Evolutionary conservation across 768 basidiomycete species (phyloP).

Genomic region (Mycena latifolia): DNA sequence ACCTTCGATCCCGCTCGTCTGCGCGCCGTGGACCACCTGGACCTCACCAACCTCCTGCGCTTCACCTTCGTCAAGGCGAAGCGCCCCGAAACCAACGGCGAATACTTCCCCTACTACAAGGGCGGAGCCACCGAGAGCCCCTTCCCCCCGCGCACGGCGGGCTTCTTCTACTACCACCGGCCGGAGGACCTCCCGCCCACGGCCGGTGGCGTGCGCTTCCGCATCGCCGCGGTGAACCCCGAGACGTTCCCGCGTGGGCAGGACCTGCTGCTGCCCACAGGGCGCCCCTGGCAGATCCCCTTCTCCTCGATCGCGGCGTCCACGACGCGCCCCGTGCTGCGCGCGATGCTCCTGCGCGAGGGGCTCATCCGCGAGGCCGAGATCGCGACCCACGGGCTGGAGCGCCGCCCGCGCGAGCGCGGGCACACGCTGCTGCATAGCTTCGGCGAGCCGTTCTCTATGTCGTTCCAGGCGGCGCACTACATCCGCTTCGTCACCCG

Average conservation of each 20-base stretch:
- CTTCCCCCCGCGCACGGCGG: constrained; percentile 26
- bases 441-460: constrained; percentile 24
- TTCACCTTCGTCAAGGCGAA: no score
- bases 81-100: no score
- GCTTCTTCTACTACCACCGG: constrained; percentile 30
- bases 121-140: not conserved
- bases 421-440: not conserved
- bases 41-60: not conserved
- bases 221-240: constrained; percentile 8
- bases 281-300: constrained; percentile 13
- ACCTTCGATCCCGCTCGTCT: not conserved
- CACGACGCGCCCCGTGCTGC: not conserved
- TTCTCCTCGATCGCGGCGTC: not conserved
- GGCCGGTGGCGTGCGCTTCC: constrained; percentile 27
- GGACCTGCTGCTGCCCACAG: constrained; percentile 25
- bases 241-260: not conserved
- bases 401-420: not conserved
- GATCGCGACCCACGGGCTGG: not conserved
- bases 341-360: constrained; percentile 16
- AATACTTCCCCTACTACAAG: constrained; percentile 6
- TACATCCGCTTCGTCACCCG: constrained; percentile 2
- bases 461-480: not conserved
- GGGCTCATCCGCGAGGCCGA: constrained; percentile 17
- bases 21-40: not conserved
- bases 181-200: constrained; percentile 3